Base-by-base conservation (phyloP, 768 basidiomycete species). In the Clitopilus passeckerianus region DNA sequence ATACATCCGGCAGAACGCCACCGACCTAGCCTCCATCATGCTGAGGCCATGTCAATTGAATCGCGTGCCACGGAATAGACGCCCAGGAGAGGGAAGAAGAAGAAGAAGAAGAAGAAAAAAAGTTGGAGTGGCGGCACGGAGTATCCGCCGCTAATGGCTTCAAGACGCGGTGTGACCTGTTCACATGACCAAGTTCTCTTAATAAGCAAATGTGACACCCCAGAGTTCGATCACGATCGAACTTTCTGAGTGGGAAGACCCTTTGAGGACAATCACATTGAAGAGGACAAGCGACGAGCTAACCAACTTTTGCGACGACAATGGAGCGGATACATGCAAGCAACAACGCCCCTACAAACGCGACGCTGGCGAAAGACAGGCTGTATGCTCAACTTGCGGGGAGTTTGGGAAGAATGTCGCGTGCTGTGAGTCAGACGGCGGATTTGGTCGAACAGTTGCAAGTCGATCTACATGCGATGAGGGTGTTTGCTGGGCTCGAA, bases 321-420 rank as follows among this genome's bases (percentile, higher is more conserved):
- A 50, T 50, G 46, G 46, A 50, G 12, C 12, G 46, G 12, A 12
- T 50, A n/a, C 46, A 50, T 18, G 46, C 46, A 18, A 50, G 54
- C 22, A 55, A 63, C 57, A 57, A 61, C 18, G 68, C 71, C n/a
- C 79, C 83, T 10, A 82, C 81, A 9, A 86, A 80, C 66, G 88
- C 89, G 3, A 87, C 86, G 0, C 88, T 89, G 62, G 83, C 88
- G 34, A 95, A 94, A 72, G 86, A 92, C 64, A 74, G 90, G 58
- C 85, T 93, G 22, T 94, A 94, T 66, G 79, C 81, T 37, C 90
- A 93, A 67, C 81, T 95, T 2, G 81, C 90, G 4, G 77, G 81
- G 53, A 87, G 84, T 53, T 71, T 95, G 2, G 82, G 82, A 27
- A 77, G 86, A 54, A 85, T 93, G 71, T 84, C 86, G 54, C 73